Conservation (phyloP, 495 filamentous ascomycete genomes). For the Aspergillus ellipticus region DNA sequence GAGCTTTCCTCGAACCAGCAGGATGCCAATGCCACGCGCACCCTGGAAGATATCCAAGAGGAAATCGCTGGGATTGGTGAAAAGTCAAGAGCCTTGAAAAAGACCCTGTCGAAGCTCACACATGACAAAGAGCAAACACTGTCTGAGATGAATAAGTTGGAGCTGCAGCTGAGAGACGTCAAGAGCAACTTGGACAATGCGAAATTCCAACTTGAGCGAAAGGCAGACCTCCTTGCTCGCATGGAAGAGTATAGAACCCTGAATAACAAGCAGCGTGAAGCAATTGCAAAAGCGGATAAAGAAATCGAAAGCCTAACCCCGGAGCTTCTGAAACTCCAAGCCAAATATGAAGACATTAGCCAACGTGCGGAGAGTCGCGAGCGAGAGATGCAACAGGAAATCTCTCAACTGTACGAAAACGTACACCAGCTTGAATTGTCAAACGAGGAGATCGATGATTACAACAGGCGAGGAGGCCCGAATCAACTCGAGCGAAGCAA, state of each 20-base stretch:
- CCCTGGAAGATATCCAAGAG: slow-evolving; percentile 78
- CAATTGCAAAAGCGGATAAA: slow-evolving; percentile 60
- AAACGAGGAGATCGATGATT: slow-evolving; percentile 74
- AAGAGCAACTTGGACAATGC: slow-evolving; percentile 65
- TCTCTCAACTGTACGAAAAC: slow-evolving; percentile 65
- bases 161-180: slow-evolving; percentile 67
- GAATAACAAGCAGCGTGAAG: slow-evolving; percentile 62
- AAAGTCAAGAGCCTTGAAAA: slow-evolving; percentile 58
- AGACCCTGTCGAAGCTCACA: slow-evolving; percentile 57
- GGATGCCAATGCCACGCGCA: slow-evolving; percentile 56
- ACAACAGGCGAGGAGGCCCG: slow-evolving; percentile 72
- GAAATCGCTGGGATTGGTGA: slow-evolving; percentile 66
- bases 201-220: slow-evolving; percentile 73
- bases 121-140: slow-evolving; percentile 68
- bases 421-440: slow-evolving; percentile 71
- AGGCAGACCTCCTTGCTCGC: slow-evolving; percentile 58
- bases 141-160: slow-evolving; percentile 60
- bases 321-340: slow-evolving; percentile 67
- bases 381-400: slow-evolving; percentile 66
- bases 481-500: slow-evolving; percentile 64
- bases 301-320: slow-evolving; percentile 69
- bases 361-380: slow-evolving; percentile 69
- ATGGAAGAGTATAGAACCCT: slow-evolving; percentile 69
- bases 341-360: slow-evolving; percentile 69
- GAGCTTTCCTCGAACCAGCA: slow-evolving; percentile 69